Conservation (phyloP, 2,329 filamentous ascomycete genomes). For the Cytospora piceicola region DNA sequence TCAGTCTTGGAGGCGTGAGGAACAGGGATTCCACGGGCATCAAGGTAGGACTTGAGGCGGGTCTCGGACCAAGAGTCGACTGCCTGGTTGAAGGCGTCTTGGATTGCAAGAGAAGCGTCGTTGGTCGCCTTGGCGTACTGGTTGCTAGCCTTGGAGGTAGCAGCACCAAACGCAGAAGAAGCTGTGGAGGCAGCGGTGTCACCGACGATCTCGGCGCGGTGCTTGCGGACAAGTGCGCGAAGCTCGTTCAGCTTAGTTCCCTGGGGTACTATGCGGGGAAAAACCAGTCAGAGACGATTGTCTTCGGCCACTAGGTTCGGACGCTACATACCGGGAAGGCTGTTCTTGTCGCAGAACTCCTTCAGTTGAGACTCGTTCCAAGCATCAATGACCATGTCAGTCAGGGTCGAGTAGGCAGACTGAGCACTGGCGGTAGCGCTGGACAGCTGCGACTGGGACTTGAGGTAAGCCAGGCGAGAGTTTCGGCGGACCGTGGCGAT, state of each 20-base stretch:
- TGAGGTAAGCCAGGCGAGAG: constrained; percentile 76
- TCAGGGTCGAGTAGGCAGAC: constrained; percentile 73
- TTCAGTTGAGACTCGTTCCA: constrained; percentile 92
- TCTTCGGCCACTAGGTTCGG: neutral
- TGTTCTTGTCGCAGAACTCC: constrained; percentile 90
- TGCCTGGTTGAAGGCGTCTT: constrained; percentile 69
- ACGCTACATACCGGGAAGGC: constrained; percentile 56
- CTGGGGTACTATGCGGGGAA: constrained; percentile 70
- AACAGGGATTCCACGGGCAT: constrained; percentile 75
- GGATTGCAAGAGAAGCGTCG: constrained; percentile 61
- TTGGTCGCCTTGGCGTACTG: constrained; percentile 77
- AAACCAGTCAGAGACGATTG: constrained; percentile 27
- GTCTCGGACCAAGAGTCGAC: constrained; percentile 72
- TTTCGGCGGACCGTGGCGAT: constrained; percentile 90
- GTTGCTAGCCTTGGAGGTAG: constrained; percentile 76
- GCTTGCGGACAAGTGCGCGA: constrained; percentile 84
- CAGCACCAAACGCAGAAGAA: constrained; percentile 68
- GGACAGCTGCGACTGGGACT: constrained; percentile 63
- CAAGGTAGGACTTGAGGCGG: constrained; percentile 77
- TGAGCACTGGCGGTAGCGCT: constrained; percentile 68
- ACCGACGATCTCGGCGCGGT: constrained; percentile 72
- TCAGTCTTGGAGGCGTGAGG: constrained; percentile 73
- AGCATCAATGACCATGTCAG: constrained; percentile 81
- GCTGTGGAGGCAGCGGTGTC: constrained; percentile 64
- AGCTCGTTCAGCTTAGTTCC: constrained; percentile 90